Conservation (phyloP, 805 yeast species). For the Metschnikowia aberdeeniae region DNA sequence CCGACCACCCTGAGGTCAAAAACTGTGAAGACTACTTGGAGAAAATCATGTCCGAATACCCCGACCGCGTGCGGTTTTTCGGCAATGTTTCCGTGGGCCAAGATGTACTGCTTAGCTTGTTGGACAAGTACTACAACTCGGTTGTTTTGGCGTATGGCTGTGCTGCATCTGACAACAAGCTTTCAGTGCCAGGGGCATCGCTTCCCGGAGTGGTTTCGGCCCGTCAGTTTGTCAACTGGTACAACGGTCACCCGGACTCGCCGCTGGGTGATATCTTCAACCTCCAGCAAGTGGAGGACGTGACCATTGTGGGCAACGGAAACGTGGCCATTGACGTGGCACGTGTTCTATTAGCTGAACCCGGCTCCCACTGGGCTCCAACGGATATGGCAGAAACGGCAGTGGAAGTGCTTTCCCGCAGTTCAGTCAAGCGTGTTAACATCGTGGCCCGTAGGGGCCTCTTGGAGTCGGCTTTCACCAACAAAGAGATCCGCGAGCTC, state of each 20-base stretch:
- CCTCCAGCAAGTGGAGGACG: slow-evolving; percentile 57
- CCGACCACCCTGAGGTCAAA: slow-evolving; percentile 97
- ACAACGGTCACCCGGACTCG: slow-evolving; percentile 79
- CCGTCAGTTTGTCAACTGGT: slow-evolving; percentile 90
- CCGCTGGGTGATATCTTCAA: slow-evolving; percentile 30
- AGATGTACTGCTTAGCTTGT: slow-evolving; percentile 48
- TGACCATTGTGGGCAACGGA: slow-evolving; percentile 91
- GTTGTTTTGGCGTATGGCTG: slow-evolving; percentile 84
- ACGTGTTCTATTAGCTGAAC: slow-evolving; percentile 61
- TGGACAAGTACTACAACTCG: slow-evolving; percentile 60
- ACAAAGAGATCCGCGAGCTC: slow-evolving; percentile 85
- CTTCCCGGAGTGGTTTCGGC: slow-evolving; percentile 73
- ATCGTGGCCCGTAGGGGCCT: slow-evolving; percentile 86
- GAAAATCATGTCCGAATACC: slow-evolving; percentile 34
- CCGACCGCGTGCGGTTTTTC: slow-evolving; percentile 41
- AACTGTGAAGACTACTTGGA: slow-evolving; percentile 72
- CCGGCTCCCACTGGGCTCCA: slow-evolving; percentile 49
- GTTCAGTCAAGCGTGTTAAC: slow-evolving; percentile 59
- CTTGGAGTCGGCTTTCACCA: slow-evolving; percentile 82
- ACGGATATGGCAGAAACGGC: slow-evolving; percentile 77
- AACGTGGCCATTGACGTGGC: slow-evolving; percentile 94
- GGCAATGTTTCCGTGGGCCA: slow-evolving; percentile 73
- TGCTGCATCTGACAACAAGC: slow-evolving; percentile 49
- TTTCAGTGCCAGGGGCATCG: slow-evolving; percentile 57
- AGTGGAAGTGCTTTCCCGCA: slow-evolving; percentile 43